Evolutionary conservation across 78 protist species (phyloP).

Genomic region (Andalucia godoyi): DNA sequence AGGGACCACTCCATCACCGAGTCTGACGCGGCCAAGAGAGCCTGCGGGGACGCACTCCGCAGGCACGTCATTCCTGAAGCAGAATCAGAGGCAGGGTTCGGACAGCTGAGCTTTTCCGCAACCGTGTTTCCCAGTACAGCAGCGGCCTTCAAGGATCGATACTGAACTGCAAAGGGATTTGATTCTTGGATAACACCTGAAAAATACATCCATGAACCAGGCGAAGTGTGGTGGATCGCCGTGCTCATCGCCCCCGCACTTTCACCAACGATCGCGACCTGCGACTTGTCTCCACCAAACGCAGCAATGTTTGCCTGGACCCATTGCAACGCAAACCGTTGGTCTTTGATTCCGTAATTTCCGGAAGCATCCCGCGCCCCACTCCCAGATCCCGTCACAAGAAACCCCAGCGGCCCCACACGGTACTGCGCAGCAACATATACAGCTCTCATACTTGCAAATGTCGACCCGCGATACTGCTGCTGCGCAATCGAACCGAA

Average conservation of each 20-base stretch:
- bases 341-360: constrained; percentile 54
- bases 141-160: too few relatives aligned
- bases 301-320: constrained; percentile 38
- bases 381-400: background rate
- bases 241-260: constrained; percentile 49
- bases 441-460: constrained; percentile 1
- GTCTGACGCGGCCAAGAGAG: too few relatives aligned
- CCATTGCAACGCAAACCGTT: constrained; percentile 56
- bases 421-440: constrained; percentile 53
- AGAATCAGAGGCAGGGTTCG: too few relatives aligned
- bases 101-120: too few relatives aligned
- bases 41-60: too few relatives aligned
- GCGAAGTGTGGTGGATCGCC: background rate
- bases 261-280: constrained; percentile 56
- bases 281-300: constrained; percentile 55
- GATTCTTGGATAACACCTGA: too few relatives aligned
- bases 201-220: background rate
- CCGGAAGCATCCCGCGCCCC: constrained; percentile 34
- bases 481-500: background rate
- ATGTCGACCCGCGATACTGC: background rate
- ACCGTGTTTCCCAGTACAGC: too few relatives aligned
- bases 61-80: too few relatives aligned
- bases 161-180: too few relatives aligned
- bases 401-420: constrained; percentile 17
- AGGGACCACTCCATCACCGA: too few relatives aligned